phyloP scores from a whole-genome alignment of 306 rosid species.

The Glycyrrhiza uralensis region DNA sequence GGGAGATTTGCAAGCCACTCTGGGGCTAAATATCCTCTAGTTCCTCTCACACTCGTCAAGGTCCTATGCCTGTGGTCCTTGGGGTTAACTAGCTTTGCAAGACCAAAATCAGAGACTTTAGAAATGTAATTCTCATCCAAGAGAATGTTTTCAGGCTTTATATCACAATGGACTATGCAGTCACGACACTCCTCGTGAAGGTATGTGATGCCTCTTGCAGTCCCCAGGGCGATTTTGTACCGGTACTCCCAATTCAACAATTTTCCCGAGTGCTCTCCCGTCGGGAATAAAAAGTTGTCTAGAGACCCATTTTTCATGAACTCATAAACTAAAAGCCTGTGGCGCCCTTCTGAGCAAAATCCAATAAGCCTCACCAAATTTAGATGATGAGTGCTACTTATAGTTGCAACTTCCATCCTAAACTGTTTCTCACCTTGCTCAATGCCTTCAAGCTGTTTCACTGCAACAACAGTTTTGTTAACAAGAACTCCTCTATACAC shows the following conservation, averaged over 20 bases:
- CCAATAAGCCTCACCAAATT: constrained; percentile 79
- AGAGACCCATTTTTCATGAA: constrained; percentile 82
- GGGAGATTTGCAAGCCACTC: constrained; percentile 85
- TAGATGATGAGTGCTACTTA: constrained; percentile 83
- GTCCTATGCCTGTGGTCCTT: constrained; percentile 60
- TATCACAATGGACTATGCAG: constrained; percentile 77
- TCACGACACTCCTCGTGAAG: constrained; percentile 86
- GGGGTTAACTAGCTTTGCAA: constrained; percentile 55
- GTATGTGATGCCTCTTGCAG: constrained; percentile 84
- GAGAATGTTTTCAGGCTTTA: constrained; percentile 83
- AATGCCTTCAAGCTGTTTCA: constrained; percentile 77
- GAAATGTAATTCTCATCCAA: constrained; percentile 59
- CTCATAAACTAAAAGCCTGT: constrained; percentile 75
- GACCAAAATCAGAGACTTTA: constrained; percentile 84
- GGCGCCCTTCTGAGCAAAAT: constrained; percentile 81
- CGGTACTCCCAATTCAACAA: constrained; percentile 60
- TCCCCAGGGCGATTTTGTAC: constrained; percentile 57
- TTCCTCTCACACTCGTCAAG: constrained; percentile 66
- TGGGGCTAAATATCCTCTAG: constrained; percentile 78
- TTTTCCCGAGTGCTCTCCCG: constrained; percentile 41
- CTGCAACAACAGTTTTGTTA: constrained; percentile 58
- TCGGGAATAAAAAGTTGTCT: constrained; percentile 47
- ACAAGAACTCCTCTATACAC: constrained; percentile 65
- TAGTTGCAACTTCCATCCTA: constrained; percentile 75
- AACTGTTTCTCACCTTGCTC: constrained; percentile 83